These are phyloP conservation scores for Aspergillus sergii DNA, from an alignment of 2,329 filamentous ascomycete genomes.

Conservation along the genomic window DNA sequence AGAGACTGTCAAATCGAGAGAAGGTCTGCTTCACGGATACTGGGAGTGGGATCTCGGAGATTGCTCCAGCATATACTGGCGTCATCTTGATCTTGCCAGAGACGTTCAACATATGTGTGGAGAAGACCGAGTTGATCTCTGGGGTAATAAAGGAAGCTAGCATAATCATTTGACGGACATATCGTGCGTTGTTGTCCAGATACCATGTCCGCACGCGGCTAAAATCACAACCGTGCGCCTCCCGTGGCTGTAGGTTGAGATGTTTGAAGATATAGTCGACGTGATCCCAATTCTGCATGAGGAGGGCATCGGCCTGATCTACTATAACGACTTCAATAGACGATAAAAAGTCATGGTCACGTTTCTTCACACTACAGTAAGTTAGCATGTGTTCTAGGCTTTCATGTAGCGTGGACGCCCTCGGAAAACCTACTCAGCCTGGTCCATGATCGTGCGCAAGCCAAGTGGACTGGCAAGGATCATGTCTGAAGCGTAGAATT, in stretches of 20 bases:
- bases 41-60: constrained; percentile 67
- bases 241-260: constrained; percentile 85
- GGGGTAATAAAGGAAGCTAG: constrained; percentile 83
- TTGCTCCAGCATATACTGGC: constrained; percentile 68
- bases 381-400: constrained; percentile 3
- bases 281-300: constrained; percentile 99
- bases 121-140: constrained; percentile 79
- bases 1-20: constrained; percentile 75
- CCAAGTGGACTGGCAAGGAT: constrained; percentile 89
- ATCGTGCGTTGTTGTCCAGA: constrained; percentile 78
- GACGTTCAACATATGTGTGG: constrained; percentile 76
- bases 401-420: neutral
- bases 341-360: constrained; percentile 87
- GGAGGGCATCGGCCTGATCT: constrained; percentile 87
- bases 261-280: constrained; percentile 89
- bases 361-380: constrained; percentile 57
- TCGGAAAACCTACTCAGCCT: constrained; percentile 59
- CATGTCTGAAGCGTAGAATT: constrained; percentile 96
- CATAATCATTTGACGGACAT: constrained; percentile 83
- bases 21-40: constrained; percentile 83
- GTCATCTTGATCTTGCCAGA: constrained; percentile 76
- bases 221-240: constrained; percentile 91
- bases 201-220: constrained; percentile 89
- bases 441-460: constrained; percentile 85
- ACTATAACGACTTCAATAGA: constrained; percentile 89